Conservation (phyloP, 75 land plant genomes). For the Cupressus sempervirens region DNA sequence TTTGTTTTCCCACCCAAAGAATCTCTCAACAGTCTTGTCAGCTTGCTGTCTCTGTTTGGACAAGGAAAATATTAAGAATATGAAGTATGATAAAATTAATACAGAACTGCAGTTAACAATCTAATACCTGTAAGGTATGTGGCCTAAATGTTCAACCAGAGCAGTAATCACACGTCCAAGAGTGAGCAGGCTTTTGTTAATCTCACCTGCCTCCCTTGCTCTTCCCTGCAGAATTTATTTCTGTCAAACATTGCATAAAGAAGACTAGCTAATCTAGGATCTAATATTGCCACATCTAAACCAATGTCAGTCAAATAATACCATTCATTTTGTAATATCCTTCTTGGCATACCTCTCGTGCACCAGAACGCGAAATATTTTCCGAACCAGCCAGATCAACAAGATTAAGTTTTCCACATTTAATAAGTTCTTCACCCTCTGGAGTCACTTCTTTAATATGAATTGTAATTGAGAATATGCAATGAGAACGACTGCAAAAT, state of each 20-base stretch:
- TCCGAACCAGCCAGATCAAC: constrained; percentile 92
- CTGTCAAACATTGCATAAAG: neutral
- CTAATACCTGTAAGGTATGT: constrained; percentile 85
- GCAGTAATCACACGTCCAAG: constrained; percentile 97
- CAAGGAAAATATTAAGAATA: neutral
- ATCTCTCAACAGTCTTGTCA: constrained; percentile 86
- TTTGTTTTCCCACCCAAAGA: constrained; percentile 96
- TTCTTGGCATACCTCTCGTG: constrained; percentile 55
- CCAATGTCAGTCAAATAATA: neutral
- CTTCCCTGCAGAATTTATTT: constrained; percentile 49
- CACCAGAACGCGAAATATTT: constrained; percentile 80
- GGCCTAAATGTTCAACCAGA: constrained; percentile 87
- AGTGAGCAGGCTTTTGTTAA: constrained; percentile 94
- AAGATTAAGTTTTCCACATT: constrained; percentile 80
- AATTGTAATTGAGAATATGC: constrained; percentile 63
- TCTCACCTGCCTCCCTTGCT: constrained; percentile 98
- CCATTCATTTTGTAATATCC: neutral
- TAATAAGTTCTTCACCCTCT: constrained; percentile 75
- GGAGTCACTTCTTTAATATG: constrained; percentile 65
- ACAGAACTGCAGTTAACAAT: neutral
- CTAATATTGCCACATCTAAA: neutral
- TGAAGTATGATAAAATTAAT: neutral
- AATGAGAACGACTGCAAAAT: constrained; percentile 67
- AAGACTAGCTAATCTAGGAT: neutral
- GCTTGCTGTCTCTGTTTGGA: constrained; percentile 82